Evolutionary conservation across 257 asterid species (phyloP), one percentile per base, ranked within the genome.

Genomic region (Nicotiana attenuata): DNA sequence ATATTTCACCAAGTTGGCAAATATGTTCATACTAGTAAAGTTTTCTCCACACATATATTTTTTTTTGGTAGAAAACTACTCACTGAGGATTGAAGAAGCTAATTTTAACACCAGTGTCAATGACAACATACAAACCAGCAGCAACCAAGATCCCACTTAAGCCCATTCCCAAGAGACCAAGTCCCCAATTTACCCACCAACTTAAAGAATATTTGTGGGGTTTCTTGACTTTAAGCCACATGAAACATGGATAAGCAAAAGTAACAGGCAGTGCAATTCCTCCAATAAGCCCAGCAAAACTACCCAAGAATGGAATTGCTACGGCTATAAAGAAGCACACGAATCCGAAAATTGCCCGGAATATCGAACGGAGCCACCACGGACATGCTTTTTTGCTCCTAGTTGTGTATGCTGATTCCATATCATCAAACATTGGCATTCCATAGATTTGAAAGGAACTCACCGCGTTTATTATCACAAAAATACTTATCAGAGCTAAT

Each of bases 401-500:
- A 2, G 13, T 82, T 0, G 96, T 92, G 92, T 85, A 91, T 0
- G 63, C 56, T 2, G 99, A 95, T 68, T 95, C 99, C 88, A 91
- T 90, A 57, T 81, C 89, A 5, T 95, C 99, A 16, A 87, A 95
- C 90, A 87, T 88, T 0, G 97, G 98, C 99, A 95, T 95, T 5
- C 92, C 97, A 55, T 95, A 95, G 45, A 95, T 64, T 82, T 95
- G 98, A 89, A 95, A 95, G 0, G 99, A 92, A 89, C 97, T 87
- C 2, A 93, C 24, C 0, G 96, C 97, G 14, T 95, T 95, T 1
- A 90, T 33, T 20, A 95, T 89, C 15, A 95, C 99, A 20, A 89
- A 84, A 17, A 85, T 63, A 73, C 97, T 87, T 69, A 92, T 87
- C 0, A 93, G 29, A 0, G 90, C 93, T 3, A 91, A 80, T 0